A percentile compares a stretch with the other conserved stretches of the same genome.
Conservation (phyloP, 177 flowering plant genomes). For the Tripterygium wilfordii region DNA sequence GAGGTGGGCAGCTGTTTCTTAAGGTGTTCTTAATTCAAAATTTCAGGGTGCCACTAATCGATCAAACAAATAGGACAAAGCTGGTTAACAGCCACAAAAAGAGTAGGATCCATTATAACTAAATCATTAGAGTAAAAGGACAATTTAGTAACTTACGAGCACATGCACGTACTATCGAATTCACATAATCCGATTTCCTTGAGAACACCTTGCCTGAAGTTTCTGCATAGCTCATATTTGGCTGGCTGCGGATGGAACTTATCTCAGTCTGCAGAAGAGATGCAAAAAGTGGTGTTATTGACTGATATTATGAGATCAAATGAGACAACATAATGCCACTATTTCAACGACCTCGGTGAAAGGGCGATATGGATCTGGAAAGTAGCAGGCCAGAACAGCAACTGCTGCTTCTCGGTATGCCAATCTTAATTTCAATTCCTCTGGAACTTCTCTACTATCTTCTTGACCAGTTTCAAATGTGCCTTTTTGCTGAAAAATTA, state of each 20-base stretch:
- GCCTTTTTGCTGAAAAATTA: slow-evolving; percentile 82
- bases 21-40: no score
- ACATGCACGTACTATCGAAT: slow-evolving; percentile 85
- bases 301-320: background rate
- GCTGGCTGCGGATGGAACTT: slow-evolving; percentile 51
- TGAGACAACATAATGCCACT: background rate
- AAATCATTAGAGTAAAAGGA: background rate
- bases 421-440: slow-evolving; percentile 77
- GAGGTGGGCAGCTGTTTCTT: no score
- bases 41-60: no score
- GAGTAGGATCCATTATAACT: background rate
- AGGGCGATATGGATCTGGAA: slow-evolving; percentile 74
- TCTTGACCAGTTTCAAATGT: slow-evolving; percentile 98
- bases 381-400: slow-evolving; percentile 91
- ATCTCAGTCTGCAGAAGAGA: slow-evolving; percentile 72
- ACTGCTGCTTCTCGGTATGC: slow-evolving; percentile 97
- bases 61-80: no score
- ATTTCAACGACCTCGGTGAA: slow-evolving; percentile 49
- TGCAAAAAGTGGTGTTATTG: background rate
- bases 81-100: background rate
- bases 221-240: slow-evolving; percentile 70
- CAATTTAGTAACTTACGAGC: slow-evolving; percentile 66
- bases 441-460: slow-evolving; percentile 79
- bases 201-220: slow-evolving; percentile 53
- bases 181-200: slow-evolving; percentile 72